phyloP scores from a whole-genome alignment of 805 yeast species.

The Saturnispora diversa region DNA sequence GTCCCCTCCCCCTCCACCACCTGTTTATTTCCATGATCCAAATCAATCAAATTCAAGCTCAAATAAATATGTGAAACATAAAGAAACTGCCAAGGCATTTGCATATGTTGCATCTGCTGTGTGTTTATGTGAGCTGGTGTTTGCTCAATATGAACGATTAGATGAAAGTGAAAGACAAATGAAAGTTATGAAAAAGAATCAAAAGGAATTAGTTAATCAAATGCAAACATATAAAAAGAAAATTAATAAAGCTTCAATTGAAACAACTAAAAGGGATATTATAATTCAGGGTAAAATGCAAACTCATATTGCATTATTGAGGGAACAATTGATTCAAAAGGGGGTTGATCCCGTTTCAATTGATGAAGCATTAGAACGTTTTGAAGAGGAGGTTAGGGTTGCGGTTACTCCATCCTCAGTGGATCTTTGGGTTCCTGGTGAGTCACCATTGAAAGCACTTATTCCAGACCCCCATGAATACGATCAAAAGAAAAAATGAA shows the following conservation, averaged over 20 bases:
- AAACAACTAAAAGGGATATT: constrained; percentile 42
- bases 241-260: constrained; percentile 43
- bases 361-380: constrained; percentile 45
- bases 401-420: constrained; percentile 49
- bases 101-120: constrained; percentile 13
- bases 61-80: constrained; percentile 6
- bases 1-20: constrained; percentile 11
- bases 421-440: constrained; percentile 55
- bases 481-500: constrained; percentile 34
- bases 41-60: background rate
- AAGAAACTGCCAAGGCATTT: constrained; percentile 12
- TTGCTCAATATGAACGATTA: constrained; percentile 19
- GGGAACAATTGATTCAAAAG: constrained; percentile 50
- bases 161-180: constrained; percentile 23
- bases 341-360: constrained; percentile 53
- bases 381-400: constrained; percentile 50
- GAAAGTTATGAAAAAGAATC: constrained; percentile 20
- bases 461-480: constrained; percentile 59
- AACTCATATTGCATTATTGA: constrained; percentile 56
- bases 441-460: constrained; percentile 38
- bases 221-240: constrained; percentile 44
- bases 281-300: constrained; percentile 51
- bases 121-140: constrained; percentile 9
- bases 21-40: background rate
- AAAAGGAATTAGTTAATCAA: constrained; percentile 37